These are phyloP conservation scores for Cryphonectria naterciae DNA, from an alignment of 2,329 filamentous ascomycete genomes.

Conservation along the genomic window DNA sequence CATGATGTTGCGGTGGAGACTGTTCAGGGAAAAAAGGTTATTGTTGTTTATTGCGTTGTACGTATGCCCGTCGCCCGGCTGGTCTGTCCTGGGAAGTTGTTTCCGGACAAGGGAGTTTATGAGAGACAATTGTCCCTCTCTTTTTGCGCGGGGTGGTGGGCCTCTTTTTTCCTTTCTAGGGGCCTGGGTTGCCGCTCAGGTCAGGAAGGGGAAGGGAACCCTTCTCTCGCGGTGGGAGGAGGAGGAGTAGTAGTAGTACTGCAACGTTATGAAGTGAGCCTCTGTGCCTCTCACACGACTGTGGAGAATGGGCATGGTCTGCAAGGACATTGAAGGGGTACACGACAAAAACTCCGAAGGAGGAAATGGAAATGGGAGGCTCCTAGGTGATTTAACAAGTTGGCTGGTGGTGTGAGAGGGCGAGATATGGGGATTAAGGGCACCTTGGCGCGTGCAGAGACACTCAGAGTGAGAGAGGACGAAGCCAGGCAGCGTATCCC, in stretches of 20 bases:
- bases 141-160: conserved; percentile 1
- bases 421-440: conserved; percentile 3
- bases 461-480: background rate
- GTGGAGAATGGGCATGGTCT: conserved; percentile 17
- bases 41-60: conserved; percentile 11
- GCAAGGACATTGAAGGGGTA: conserved; percentile 22
- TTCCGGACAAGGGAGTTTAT: conserved; percentile 30
- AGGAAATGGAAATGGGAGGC: conserved; percentile 20
- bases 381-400: conserved; percentile 28
- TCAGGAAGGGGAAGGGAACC: background rate
- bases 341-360: conserved; percentile 13
- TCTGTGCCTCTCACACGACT: conserved; percentile 17
- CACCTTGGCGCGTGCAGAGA: background rate
- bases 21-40: conserved; percentile 4
- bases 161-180: background rate
- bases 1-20: conserved; percentile 27
- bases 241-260: conserved; percentile 2
- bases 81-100: conserved; percentile 20
- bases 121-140: conserved; percentile 26
- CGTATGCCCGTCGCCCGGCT: conserved; percentile 1
- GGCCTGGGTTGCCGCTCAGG: background rate
- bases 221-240: background rate
- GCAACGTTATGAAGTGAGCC: conserved; percentile 19
- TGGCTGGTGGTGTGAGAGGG: conserved; percentile 23
- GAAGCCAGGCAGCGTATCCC: conserved; percentile 6